phyloP scores from a whole-genome alignment of 768 basidiomycete genomes.

The Serpula lacrymans region DNA sequence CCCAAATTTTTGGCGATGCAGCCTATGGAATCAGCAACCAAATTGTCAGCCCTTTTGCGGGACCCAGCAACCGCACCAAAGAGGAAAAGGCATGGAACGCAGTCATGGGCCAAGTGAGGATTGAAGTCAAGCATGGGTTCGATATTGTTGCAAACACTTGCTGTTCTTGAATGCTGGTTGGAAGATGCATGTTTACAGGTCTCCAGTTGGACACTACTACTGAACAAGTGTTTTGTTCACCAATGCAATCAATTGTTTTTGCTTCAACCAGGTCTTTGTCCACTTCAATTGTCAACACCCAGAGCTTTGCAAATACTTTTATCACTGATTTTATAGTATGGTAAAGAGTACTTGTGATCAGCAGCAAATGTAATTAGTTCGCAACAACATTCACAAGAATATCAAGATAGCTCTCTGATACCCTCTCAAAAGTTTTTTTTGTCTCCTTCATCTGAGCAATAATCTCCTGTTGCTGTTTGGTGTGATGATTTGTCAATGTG shows the following conservation, averaged over 20 bases:
- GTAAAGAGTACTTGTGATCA: too few relatives aligned
- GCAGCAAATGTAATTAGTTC: too few relatives aligned
- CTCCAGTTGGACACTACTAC: conserved; percentile 24
- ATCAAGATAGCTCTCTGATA: too few relatives aligned
- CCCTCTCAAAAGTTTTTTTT: too few relatives aligned
- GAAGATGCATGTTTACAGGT: conserved; percentile 13
- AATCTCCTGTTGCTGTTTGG: too few relatives aligned
- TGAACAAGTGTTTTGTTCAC: conserved; percentile 19
- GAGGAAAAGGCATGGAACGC: conserved; percentile 22
- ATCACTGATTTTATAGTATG: too few relatives aligned
- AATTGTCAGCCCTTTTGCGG: conserved; percentile 17
- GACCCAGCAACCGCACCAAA: conserved; percentile 3
- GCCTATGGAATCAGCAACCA: conserved; percentile 18
- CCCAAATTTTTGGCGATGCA: conserved; percentile 22
- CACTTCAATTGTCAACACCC: conserved; percentile 17
- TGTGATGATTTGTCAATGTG: too few relatives aligned
- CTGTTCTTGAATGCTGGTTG: conserved; percentile 21
- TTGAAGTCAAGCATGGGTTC: conserved; percentile 29
- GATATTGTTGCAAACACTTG: conserved; percentile 13
- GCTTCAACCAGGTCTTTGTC: conserved; percentile 20
- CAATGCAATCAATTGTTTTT: conserved; percentile 21
- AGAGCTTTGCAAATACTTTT: too few relatives aligned
- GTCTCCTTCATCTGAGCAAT: too few relatives aligned
- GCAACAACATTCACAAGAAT: too few relatives aligned
- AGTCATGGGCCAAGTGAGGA: conserved; percentile 18